Percentiles rank a stretch among this genome's conserved stretches.
Conservation (phyloP, 2,329 filamentous ascomycete genomes). For the Plenodomus biglobosus region DNA sequence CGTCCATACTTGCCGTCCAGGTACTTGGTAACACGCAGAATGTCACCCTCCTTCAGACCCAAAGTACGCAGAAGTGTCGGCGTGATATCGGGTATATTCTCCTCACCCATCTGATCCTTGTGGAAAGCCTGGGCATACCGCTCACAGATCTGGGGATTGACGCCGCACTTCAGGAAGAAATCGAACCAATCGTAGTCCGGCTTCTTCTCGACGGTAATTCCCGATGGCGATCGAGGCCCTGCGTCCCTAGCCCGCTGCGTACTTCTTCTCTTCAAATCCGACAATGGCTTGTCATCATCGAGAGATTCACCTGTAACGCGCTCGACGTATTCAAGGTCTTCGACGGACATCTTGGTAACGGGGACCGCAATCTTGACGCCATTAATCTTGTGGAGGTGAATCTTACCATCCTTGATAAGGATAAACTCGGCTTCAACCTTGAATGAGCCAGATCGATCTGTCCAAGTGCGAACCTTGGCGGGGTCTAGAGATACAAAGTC, state of each 20-base stretch:
- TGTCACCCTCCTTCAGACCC: constrained; percentile 94
- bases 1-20: constrained; percentile 80
- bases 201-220: constrained; percentile 67
- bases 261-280: constrained; percentile 68
- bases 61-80: constrained; percentile 79
- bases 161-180: constrained; percentile 91
- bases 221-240: constrained; percentile 50
- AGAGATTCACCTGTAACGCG: constrained; percentile 81
- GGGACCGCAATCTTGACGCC: constrained; percentile 98
- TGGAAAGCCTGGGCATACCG: constrained; percentile 87
- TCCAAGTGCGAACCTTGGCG: constrained; percentile 86
- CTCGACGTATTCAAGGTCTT: constrained; percentile 95
- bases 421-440: constrained; percentile 97
- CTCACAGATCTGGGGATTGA: constrained; percentile 90
- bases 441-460: constrained; percentile 91
- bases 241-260: constrained; percentile 54
- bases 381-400: constrained; percentile 96
- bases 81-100: constrained; percentile 85
- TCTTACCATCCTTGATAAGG: constrained; percentile 90
- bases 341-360: constrained; percentile 89
- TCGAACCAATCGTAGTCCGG: constrained; percentile 97
- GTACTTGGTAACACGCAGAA: constrained; percentile 89
- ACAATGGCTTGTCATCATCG: constrained; percentile 88
- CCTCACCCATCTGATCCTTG: constrained; percentile 94
- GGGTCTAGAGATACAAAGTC: constrained; percentile 55